Evolutionary conservation across 1,284 basidiomycete species (phyloP), one percentile per base, ranked within the genome.

Genomic region (Leccinum pachyderme): DNA sequence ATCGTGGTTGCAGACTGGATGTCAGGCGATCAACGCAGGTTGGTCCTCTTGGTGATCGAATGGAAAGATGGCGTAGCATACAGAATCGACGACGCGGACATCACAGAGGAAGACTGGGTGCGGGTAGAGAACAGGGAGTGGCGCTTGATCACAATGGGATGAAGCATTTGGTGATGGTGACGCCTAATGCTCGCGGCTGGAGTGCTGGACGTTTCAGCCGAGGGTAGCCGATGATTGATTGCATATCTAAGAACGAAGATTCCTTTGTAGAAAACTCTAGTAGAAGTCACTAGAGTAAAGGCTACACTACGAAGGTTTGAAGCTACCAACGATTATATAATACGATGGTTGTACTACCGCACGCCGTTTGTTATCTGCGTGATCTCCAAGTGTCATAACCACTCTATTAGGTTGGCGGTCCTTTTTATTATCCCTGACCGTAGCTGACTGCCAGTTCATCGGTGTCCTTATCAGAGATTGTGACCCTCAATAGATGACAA

Each of bases 61-160:
- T 63, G 63, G 55, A 47, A 29, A 18, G 61, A 59, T n/a, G 55
- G 35, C 1, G 45, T 63, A 2, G 61, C 62, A 5, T 64, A 63
- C 13, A 59, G 62, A 37, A 15, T 54, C 1, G 62, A 56, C 7
- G 47, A n/a, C 18, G 3, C 51, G n/a, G 41, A 28, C 0, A 29
- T 56, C 9, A 7, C 0, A 1, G 55, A 54, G 31, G 39, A 8
- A 13, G 33, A 47, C 0, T 63, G 63, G 63, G 3, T 46, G 4
- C 11, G 1, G n/a, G 22, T 63, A 27, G 11, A 63, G 55, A 53
- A 59, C 31, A 63, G 24, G 44, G 22, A 63, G 44, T 63, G 63
- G 63, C 53, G 55, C n/a, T 28, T 37, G 35, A 61, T 63, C 43
- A 51, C 39, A 5, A 28, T 63, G 27, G 63, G 61, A 27, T 65